Evolutionary conservation across 169 alveolate genomes (phyloP).

Genomic region (Eimeria mitis): DNA sequence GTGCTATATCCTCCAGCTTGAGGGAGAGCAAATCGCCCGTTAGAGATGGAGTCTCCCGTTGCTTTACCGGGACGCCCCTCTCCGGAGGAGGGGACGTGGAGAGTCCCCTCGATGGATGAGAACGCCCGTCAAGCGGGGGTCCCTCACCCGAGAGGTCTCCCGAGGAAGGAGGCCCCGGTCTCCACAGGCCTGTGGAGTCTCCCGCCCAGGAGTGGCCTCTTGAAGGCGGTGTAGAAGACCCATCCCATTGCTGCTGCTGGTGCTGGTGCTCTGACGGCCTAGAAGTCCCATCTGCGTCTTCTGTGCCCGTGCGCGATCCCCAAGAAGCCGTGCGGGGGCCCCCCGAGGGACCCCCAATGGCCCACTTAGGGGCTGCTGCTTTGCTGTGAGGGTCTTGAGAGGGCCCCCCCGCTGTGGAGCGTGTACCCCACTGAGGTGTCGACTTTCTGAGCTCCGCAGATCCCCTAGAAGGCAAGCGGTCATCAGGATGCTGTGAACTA

Average conservation of each 20-base stretch:
- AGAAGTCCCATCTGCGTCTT: constrained; percentile 15
- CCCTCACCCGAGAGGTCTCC: constrained; percentile 33
- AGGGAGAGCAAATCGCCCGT: constrained; percentile 44
- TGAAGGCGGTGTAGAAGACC: constrained; percentile 31
- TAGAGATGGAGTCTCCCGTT: constrained; percentile 18
- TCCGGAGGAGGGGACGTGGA: constrained; percentile 43
- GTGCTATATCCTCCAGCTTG: constrained; percentile 27
- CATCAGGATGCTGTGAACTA: not conserved
- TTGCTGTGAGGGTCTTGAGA: constrained; percentile 10
- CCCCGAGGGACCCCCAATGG: constrained; percentile 38
- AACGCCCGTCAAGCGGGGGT: constrained; percentile 23
- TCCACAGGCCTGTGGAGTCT: constrained; percentile 64
- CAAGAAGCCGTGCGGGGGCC: constrained; percentile 9
- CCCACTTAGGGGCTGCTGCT: constrained; percentile 54
- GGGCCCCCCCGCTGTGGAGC: not conserved
- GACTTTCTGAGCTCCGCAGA: constrained; percentile 35
- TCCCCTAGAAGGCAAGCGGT: not conserved
- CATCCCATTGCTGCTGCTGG: constrained; percentile 44
- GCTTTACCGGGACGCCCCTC: constrained; percentile 25
- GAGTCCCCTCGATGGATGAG: constrained; percentile 22
- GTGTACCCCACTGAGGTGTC: constrained; percentile 58
- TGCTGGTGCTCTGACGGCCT: constrained; percentile 25
- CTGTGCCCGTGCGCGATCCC: constrained; percentile 19
- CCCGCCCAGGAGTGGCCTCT: constrained; percentile 68
- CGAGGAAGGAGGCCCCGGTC: constrained; percentile 45